Evolutionary conservation across 2,329 filamentous ascomycete species (phyloP), one percentile per base, ranked within the genome.

Genomic region (Neurospora crassa): DNA sequence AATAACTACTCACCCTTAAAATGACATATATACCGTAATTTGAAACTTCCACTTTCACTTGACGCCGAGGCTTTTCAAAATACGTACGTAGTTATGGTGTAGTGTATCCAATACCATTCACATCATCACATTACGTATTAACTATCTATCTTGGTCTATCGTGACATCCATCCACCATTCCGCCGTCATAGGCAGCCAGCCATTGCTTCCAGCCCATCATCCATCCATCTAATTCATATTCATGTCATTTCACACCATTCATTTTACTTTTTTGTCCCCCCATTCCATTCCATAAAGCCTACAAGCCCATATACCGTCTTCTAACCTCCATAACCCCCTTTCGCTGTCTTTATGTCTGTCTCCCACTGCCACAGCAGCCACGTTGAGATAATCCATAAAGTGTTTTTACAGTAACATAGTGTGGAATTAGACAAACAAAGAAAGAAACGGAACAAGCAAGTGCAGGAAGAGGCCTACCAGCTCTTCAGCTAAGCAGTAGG

Each of bases 401-500:
- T 24, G 24, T 24, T 24, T 24, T 24, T 24, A 24, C 24, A 24
- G 24, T 3, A 24, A 24, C 24, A 24, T 24, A 24, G 24, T 24
- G 24, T 24, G 24, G 24, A 24, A 24, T 3, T 24, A 24, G 24
- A 2, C 24, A n/a, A n/a, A 37, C 6, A 37, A 37, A 37, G 34
- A 37, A 37, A 37, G 34, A 37, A 37, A 37, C 6, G 34, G 1
- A 37, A 37, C 5, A 11, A 34, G 24, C 3, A 24, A 24, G 24
- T 24, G 24, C 24, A 18, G 53, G 34, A 63, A 18, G 7, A 29
- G n/a, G n/a, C n/a, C n/a, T n/a, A n/a, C n/a, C n/a, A n/a, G n/a
- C 53, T 63, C 24, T 63, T 34, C 24, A 16, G 34, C 37, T 68
- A 75, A 18, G 71, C 70, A 34, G 77, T 77, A 73, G 78, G 79